Conservation (phyloP, 176 grass and related monocot genomes). For the Canna indica region DNA sequence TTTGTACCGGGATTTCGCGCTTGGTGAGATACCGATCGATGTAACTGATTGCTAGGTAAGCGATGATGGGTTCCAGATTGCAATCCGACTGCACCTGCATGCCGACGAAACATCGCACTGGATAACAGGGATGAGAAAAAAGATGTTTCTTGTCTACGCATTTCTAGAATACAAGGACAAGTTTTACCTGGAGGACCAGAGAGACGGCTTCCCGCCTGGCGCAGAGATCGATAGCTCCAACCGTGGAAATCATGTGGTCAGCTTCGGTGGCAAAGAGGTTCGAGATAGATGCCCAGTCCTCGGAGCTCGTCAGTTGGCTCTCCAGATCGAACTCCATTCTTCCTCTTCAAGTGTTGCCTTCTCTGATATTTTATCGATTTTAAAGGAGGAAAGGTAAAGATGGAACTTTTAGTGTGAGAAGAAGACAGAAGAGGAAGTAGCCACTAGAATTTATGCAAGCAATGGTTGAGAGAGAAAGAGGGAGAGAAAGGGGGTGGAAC, state of each 20-base stretch:
- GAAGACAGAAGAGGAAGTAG: not conserved
- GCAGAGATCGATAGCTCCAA: conserved; percentile 21
- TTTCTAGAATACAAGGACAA: not conserved
- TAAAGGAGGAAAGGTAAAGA: not conserved
- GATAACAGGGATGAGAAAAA: not conserved
- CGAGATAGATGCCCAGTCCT: conserved; percentile 32
- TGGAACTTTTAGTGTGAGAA: not conserved
- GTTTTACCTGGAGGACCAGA: conserved; percentile 63
- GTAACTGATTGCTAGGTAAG: conserved; percentile 88
- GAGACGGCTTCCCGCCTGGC: conserved; percentile 37
- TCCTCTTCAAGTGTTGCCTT: not conserved
- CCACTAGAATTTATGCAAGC: too few species aligned
- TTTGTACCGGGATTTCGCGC: conserved; percentile 47
- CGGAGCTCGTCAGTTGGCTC: not conserved
- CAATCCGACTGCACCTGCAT: conserved; percentile 52
- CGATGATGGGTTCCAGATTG: conserved; percentile 50
- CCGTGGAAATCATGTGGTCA: conserved; percentile 31
- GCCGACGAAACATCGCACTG: conserved; percentile 10
- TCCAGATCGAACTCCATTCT: conserved; percentile 37
- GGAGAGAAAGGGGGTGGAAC: not conserved
- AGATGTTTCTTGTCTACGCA: not conserved
- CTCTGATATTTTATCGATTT: not conserved
- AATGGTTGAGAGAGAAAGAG: not conserved
- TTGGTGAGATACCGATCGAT: conserved; percentile 94
- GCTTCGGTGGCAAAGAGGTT: conserved; percentile 42